Evolutionary conservation across 169 alveolate species (phyloP).

Genomic region (Plasmodium gaboni): DNA sequence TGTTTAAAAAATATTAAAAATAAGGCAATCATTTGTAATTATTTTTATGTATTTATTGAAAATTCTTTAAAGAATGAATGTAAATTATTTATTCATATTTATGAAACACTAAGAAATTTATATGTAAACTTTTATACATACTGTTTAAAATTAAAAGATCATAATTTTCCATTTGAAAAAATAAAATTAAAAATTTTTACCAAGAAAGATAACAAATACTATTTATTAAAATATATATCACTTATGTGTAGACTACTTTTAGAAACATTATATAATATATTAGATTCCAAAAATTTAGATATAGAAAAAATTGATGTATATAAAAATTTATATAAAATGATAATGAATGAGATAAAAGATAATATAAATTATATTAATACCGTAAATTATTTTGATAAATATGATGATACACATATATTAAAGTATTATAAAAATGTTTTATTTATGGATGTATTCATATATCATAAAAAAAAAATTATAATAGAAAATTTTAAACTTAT

Average conservation of each 20-base stretch:
- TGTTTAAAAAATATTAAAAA: conserved; percentile 49
- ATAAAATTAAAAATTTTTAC: conserved; percentile 26
- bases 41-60: conserved; percentile 73
- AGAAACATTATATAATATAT: conserved; percentile 61
- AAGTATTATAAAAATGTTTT: conserved; percentile 36
- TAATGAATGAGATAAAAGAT: conserved; percentile 37
- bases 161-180: conserved; percentile 8
- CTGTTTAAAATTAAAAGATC: conserved; percentile 32
- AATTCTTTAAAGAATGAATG: conserved; percentile 64
- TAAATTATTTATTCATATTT: conserved; percentile 49
- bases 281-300: conserved; percentile 59
- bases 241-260: conserved; percentile 40
- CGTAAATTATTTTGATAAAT: conserved; percentile 57
- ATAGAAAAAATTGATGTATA: conserved; percentile 29
- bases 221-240: conserved; percentile 60
- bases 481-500: conserved; percentile 68
- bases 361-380: conserved; percentile 48
- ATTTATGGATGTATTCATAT: conserved; percentile 60
- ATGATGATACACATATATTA: conserved; percentile 22
- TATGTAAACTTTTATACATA: conserved; percentile 25
- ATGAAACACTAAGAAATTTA: conserved; percentile 21
- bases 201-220: conserved; percentile 16
- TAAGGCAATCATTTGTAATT: conserved; percentile 45
- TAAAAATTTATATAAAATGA: conserved; percentile 41
- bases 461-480: conserved; percentile 42